Conservation (phyloP, 2,329 filamentous ascomycete genomes). For the Juglanconis sp. region DNA sequence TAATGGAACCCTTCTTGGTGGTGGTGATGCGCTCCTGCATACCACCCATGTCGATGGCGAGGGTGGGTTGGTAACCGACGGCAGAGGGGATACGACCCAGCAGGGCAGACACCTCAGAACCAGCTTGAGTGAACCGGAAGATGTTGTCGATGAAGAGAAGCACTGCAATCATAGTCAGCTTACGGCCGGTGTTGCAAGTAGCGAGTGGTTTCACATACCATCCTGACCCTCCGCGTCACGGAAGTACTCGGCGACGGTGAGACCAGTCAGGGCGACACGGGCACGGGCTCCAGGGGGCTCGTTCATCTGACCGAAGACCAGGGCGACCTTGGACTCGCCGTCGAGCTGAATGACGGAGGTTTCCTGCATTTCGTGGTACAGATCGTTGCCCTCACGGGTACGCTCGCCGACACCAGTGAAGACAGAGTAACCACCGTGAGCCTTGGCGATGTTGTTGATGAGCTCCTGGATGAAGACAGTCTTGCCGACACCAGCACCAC, state of each 20-base stretch:
- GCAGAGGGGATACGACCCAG: constrained; percentile 99
- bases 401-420: constrained; percentile 99
- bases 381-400: constrained; percentile 99
- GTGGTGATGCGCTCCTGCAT: constrained; percentile 99
- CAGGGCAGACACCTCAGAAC: constrained; percentile 99
- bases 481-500: constrained; percentile 99
- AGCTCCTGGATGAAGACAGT: constrained; percentile 99
- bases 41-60: constrained; percentile 96
- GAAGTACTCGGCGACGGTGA: constrained; percentile 82
- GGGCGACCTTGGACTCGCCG: constrained; percentile 97
- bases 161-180: constrained; percentile 51
- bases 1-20: constrained; percentile 99
- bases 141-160: constrained; percentile 99
- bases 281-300: constrained; percentile 99
- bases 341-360: constrained; percentile 99
- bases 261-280: constrained; percentile 96
- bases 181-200: background rate
- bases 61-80: constrained; percentile 99
- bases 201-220: constrained; percentile 48
- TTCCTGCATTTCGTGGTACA: constrained; percentile 99
- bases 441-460: constrained; percentile 99
- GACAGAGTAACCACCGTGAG: constrained; percentile 99
- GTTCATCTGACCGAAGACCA: constrained; percentile 99
- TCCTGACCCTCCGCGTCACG: constrained; percentile 76
- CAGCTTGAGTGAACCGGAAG: constrained; percentile 99